Conservation (phyloP, 176 grass and related monocot species). For the Hordeum vulgare region DNA sequence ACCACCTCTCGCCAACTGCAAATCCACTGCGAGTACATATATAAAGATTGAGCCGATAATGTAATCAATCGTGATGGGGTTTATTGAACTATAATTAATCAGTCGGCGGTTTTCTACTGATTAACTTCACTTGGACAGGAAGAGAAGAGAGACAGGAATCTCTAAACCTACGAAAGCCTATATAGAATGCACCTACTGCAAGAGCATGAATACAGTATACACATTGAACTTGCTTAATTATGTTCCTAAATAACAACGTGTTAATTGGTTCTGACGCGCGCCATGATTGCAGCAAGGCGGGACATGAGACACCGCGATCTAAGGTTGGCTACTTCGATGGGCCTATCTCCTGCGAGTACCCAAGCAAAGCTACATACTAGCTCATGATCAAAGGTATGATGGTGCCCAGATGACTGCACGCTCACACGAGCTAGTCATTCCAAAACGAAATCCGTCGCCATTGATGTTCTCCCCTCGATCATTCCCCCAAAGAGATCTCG, state of each 20-base stretch:
- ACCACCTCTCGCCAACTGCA: background rate
- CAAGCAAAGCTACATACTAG: background rate
- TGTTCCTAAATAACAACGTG: background rate
- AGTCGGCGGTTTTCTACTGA: background rate
- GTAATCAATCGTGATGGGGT: background rate
- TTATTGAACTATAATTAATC: background rate
- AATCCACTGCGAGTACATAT: background rate
- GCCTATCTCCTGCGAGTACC: background rate
- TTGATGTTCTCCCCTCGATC: background rate
- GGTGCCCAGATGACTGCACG: background rate
- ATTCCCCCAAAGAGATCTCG: background rate
- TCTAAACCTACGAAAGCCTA: constrained; percentile 20
- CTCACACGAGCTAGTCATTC: background rate
- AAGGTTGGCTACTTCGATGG: background rate
- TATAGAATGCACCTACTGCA: background rate
- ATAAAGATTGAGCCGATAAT: background rate
- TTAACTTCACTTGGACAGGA: constrained; percentile 19
- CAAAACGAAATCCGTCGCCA: background rate
- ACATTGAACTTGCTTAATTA: too few species aligned
- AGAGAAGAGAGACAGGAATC: constrained; percentile 4
- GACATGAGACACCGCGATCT: constrained; percentile 13
- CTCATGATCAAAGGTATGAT: constrained; percentile 10
- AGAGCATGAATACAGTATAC: too few species aligned
- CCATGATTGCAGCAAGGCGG: background rate
- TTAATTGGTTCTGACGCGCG: background rate